Conservation (phyloP, 148 eudicot genomes). For the Vaccinium myrtillus region DNA sequence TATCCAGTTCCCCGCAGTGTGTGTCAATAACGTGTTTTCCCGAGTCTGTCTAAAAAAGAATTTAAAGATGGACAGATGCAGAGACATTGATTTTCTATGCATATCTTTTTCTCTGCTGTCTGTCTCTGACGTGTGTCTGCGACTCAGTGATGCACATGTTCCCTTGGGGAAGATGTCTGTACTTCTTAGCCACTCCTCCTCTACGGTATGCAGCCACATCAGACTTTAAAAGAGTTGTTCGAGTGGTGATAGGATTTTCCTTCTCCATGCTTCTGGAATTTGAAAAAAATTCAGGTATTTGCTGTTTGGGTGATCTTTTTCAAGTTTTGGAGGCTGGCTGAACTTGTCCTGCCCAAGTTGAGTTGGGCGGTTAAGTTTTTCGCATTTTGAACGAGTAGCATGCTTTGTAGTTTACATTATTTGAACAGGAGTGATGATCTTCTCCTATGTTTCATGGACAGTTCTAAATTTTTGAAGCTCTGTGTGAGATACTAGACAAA, state of each 20-base stretch:
- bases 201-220: neutral
- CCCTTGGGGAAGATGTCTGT: neutral
- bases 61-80: neutral
- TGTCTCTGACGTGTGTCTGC: neutral
- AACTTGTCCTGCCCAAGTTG: neutral
- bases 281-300: neutral
- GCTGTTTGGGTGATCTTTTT: neutral
- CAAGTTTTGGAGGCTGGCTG: neutral
- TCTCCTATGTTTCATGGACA: neutral
- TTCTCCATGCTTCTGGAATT: neutral
- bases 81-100: neutral
- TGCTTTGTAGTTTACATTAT: neutral
- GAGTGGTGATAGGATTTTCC: conserved; percentile 2
- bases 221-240: neutral
- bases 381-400: neutral
- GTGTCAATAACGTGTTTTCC: neutral
- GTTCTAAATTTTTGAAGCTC: neutral
- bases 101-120: neutral
- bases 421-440: neutral
- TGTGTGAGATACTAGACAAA: neutral
- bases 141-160: neutral
- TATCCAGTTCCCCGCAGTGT: neutral
- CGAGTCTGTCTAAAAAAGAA: neutral
- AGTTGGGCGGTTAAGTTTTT: neutral
- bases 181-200: neutral